Conservation (phyloP, 768 basidiomycete species). For the Tremella yokohamensis region DNA sequence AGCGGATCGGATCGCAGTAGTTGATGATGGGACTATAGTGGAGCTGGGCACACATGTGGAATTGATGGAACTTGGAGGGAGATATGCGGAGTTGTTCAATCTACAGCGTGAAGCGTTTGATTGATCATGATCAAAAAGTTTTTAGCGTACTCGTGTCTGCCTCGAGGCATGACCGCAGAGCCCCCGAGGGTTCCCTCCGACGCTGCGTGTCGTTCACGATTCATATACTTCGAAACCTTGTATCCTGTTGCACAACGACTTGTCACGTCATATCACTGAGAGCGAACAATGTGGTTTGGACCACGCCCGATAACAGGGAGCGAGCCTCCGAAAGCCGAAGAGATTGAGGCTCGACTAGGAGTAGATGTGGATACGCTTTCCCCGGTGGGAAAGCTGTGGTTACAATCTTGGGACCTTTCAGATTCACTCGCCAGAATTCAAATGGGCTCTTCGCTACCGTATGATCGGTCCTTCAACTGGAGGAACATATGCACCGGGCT, state of each 20-base stretch:
- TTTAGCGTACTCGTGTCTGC: no score
- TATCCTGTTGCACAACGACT: no score
- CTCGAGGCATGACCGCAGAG: no score
- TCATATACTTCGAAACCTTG: no score
- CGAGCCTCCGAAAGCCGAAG: background rate
- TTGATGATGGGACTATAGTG: conserved; percentile 37
- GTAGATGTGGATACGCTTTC: background rate
- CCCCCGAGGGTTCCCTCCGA: no score
- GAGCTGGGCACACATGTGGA: conserved; percentile 40
- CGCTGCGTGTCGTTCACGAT: no score
- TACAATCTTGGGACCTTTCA: background rate
- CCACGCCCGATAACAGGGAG: no score
- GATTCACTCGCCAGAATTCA: background rate
- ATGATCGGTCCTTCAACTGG: conserved; percentile 17
- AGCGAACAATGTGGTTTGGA: no score
- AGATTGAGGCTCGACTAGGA: background rate
- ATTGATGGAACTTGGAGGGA: conserved; percentile 33
- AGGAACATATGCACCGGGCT: conserved; percentile 18
- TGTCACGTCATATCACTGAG: no score
- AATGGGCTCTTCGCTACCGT: background rate
- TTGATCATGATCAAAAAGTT: background rate
- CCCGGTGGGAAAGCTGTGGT: background rate
- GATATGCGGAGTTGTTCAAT: conserved; percentile 44
- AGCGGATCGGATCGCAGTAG: conserved; percentile 39
- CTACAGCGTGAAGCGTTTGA: conserved; percentile 41